phyloP scores from a whole-genome alignment of 129 eudicot genomes.

The Centella asiatica region DNA sequence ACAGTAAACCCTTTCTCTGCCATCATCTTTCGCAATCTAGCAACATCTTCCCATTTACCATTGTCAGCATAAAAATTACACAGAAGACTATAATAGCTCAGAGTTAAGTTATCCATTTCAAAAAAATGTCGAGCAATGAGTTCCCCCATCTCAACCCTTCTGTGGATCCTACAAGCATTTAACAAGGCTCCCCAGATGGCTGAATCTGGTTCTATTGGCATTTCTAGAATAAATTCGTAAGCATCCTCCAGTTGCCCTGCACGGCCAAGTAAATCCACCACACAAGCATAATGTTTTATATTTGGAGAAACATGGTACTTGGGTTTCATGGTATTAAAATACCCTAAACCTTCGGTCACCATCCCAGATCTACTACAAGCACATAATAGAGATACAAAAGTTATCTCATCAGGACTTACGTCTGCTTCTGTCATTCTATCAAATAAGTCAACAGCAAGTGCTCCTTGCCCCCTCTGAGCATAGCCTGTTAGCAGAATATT shows the following conservation, averaged over 20 bases:
- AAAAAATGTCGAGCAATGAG: slow-evolving; percentile 44
- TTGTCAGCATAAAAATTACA: slow-evolving; percentile 61
- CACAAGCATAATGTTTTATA: slow-evolving; percentile 79
- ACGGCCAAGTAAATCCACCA: slow-evolving; percentile 87
- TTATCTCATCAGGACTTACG: slow-evolving; percentile 56
- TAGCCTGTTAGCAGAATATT: slow-evolving; percentile 67
- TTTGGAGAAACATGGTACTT: slow-evolving; percentile 41
- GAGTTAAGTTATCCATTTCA: slow-evolving; percentile 33
- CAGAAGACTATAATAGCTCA: slow-evolving; percentile 61
- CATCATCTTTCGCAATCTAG: slow-evolving; percentile 48
- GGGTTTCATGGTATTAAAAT: slow-evolving; percentile 42
- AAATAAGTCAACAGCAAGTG: slow-evolving; percentile 43
- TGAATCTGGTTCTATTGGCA: slow-evolving; percentile 58
- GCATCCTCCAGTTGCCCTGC: slow-evolving; percentile 70
- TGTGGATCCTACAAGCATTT: slow-evolving; percentile 69
- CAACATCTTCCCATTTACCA: slow-evolving; percentile 75
- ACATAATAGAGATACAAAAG: slow-evolving; percentile 61
- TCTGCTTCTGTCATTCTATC: slow-evolving; percentile 39
- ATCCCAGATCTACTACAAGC: slow-evolving; percentile 81
- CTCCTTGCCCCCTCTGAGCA: slow-evolving; percentile 58
- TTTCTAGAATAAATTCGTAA: slow-evolving; percentile 31
- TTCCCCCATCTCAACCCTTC: slow-evolving; percentile 58
- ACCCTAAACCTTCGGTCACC: slow-evolving; percentile 69
- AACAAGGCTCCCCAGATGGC: slow-evolving; percentile 96
- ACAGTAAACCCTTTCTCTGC: slow-evolving; percentile 57